Conservation (phyloP, 2,329 filamentous ascomycete species). For the Colletotrichum brevisporum region DNA sequence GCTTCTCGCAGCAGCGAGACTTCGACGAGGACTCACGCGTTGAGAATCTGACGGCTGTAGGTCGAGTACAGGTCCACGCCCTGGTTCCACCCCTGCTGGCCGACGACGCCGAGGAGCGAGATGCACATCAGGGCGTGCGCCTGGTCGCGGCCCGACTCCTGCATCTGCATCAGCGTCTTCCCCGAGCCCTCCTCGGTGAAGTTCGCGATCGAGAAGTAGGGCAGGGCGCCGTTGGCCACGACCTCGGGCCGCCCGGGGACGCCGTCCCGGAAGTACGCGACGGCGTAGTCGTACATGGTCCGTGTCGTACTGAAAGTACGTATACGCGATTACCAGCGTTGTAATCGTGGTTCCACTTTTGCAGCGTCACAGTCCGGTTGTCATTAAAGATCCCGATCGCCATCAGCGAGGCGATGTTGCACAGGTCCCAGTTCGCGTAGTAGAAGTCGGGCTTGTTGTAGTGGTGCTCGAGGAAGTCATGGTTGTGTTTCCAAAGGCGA, state of each 20-base stretch:
- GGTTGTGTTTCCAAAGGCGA: slow-evolving; percentile 51
- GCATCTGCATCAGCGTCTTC: slow-evolving; percentile 50
- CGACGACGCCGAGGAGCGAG: slow-evolving; percentile 51
- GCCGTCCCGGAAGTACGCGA: slow-evolving; percentile 53
- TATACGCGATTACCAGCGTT: no score
- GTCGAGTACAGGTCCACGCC: slow-evolving; percentile 53
- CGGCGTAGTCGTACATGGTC: slow-evolving; percentile 52
- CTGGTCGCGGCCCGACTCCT: slow-evolving; percentile 57
- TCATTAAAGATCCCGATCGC: slow-evolving; percentile 55
- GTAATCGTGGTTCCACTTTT: no score
- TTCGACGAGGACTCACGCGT: slow-evolving; percentile 31
- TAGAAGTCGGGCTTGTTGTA: slow-evolving; percentile 48
- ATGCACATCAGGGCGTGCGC: slow-evolving; percentile 55
- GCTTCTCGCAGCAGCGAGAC: not conserved
- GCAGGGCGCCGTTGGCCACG: slow-evolving; percentile 48
- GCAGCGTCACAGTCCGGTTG: slow-evolving; percentile 53
- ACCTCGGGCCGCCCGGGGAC: not conserved
- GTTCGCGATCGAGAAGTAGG: slow-evolving; percentile 40
- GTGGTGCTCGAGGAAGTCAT: slow-evolving; percentile 50
- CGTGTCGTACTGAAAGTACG: no score
- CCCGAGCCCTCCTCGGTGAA: slow-evolving; percentile 36
- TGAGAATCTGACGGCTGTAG: slow-evolving; percentile 42
- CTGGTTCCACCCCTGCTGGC: slow-evolving; percentile 55
- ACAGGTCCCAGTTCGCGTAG: slow-evolving; percentile 50
- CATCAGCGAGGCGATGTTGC: slow-evolving; percentile 52